A percentile compares a stretch with the other conserved stretches of the same genome.
Evolutionary conservation across 75 land plant genomes (phyloP).

Genomic region (Picea sitchensis): DNA sequence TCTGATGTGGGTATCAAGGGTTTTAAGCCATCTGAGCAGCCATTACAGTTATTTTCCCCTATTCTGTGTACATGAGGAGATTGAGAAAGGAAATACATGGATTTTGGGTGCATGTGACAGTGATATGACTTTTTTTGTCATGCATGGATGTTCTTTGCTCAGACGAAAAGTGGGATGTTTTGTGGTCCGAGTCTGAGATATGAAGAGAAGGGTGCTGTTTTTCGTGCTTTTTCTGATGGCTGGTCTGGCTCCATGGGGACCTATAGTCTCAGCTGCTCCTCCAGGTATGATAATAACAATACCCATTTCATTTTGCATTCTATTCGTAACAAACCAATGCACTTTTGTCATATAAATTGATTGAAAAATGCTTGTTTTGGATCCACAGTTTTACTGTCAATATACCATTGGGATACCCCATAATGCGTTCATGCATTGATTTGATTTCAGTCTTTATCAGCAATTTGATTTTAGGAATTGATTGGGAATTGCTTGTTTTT

Average conservation of each 20-base stretch:
- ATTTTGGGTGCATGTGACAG: neutral
- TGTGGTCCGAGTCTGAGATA: conserved; percentile 8
- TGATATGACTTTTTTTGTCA: neutral
- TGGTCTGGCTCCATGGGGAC: neutral
- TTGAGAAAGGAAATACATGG: neutral
- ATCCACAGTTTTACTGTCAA: neutral
- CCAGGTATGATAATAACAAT: neutral
- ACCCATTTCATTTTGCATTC: neutral
- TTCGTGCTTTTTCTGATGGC: neutral
- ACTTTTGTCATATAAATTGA: neutral
- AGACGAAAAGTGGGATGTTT: conserved; percentile 2
- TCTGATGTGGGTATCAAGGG: neutral
- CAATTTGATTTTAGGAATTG: too few relatives aligned
- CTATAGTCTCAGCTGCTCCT: conserved; percentile 3
- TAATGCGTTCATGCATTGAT: too few relatives aligned
- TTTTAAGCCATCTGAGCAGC: neutral
- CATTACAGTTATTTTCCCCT: neutral
- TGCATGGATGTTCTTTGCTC: conserved; percentile 5
- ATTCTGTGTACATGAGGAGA: neutral
- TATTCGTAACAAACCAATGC: neutral
- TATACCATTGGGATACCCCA: neutral
- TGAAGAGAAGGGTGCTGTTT: neutral
- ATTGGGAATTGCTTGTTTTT: too few relatives aligned
- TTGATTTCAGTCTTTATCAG: too few relatives aligned
- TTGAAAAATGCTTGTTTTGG: neutral